These are phyloP conservation scores for Ogataea haglerorum DNA, from an alignment of 805 yeast species.

Conservation along the genomic window DNA sequence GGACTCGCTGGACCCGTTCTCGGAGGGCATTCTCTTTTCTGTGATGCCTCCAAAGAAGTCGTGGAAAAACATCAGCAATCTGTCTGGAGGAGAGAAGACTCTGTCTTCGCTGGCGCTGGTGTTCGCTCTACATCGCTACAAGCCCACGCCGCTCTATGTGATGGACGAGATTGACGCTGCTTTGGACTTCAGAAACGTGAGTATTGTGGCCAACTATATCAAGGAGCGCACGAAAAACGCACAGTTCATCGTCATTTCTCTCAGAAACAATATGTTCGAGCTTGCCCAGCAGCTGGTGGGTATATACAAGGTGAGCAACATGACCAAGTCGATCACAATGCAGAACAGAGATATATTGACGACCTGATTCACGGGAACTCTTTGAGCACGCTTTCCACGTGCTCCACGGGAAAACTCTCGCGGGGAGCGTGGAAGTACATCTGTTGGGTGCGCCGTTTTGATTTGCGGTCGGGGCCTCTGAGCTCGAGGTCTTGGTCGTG, in stretches of 20 bases:
- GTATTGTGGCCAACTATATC: slow-evolving; percentile 95
- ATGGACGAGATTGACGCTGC: slow-evolving; percentile 99
- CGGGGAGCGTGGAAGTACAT: slow-evolving; percentile 4
- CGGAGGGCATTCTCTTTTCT: slow-evolving; percentile 93
- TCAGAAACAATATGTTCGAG: slow-evolving; percentile 97
- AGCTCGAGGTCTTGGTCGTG: slow-evolving; percentile 13
- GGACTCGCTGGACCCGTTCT: slow-evolving; percentile 94
- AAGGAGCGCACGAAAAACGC: slow-evolving; percentile 95
- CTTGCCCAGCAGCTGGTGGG: slow-evolving; percentile 93
- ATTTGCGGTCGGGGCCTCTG: slow-evolving; percentile 2
- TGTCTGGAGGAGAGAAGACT: slow-evolving; percentile 98
- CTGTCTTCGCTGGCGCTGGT: slow-evolving; percentile 91
- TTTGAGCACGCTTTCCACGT: slow-evolving; percentile 1
- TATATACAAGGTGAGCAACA: slow-evolving; percentile 87
- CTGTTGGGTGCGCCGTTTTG: neutral
- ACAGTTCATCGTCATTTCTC: slow-evolving; percentile 91
- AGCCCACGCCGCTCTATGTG: slow-evolving; percentile 95
- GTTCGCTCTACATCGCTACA: slow-evolving; percentile 91
- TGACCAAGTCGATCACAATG: slow-evolving; percentile 80
- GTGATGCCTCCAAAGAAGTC: slow-evolving; percentile 99
- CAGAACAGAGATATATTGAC: slow-evolving; percentile 51
- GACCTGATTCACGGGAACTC: slow-evolving; percentile 7
- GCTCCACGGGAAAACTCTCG: neutral
- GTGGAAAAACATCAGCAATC: slow-evolving; percentile 92
- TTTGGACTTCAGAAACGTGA: slow-evolving; percentile 91